Evolutionary conservation across 805 yeast species (phyloP).

Genomic region (Suhomyces sp.): DNA sequence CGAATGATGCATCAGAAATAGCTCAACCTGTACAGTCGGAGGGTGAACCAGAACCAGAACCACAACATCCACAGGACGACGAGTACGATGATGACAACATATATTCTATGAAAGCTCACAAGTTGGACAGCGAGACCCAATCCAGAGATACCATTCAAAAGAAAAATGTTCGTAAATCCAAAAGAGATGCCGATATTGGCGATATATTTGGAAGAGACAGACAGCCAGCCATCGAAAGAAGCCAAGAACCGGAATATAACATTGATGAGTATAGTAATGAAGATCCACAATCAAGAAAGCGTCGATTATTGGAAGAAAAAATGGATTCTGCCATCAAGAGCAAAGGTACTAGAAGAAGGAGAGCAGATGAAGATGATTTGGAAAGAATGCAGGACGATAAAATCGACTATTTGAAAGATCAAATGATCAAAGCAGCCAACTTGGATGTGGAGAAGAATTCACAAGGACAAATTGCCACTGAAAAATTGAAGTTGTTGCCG

Average conservation of each 20-base stretch:
- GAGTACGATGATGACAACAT: constrained; percentile 22
- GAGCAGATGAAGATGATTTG: constrained; percentile 85
- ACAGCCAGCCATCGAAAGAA: not conserved
- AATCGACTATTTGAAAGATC: constrained; percentile 74
- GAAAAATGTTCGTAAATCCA: constrained; percentile 26
- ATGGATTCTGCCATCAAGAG: constrained; percentile 75
- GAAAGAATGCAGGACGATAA: constrained; percentile 94
- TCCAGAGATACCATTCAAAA: constrained; percentile 21
- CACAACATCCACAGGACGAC: not conserved
- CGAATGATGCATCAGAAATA: not conserved
- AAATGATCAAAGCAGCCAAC: constrained; percentile 87
- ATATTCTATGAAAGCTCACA: constrained; percentile 22
- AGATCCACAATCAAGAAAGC: constrained; percentile 45
- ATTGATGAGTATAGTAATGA: constrained; percentile 22
- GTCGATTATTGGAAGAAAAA: constrained; percentile 76
- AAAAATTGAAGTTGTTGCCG: constrained; percentile 75
- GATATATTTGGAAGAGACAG: constrained; percentile 7
- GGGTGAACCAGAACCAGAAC: not conserved
- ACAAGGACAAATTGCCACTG: constrained; percentile 66
- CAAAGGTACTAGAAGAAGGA: constrained; percentile 57
- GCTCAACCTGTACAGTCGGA: not conserved
- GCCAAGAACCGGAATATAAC: constrained; percentile 6
- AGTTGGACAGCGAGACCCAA: constrained; percentile 10
- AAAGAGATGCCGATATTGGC: constrained; percentile 7
- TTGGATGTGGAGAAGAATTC: constrained; percentile 61